Evolutionary conservation across 805 yeast genomes (phyloP).

Genomic region (Pichia eremophila): DNA sequence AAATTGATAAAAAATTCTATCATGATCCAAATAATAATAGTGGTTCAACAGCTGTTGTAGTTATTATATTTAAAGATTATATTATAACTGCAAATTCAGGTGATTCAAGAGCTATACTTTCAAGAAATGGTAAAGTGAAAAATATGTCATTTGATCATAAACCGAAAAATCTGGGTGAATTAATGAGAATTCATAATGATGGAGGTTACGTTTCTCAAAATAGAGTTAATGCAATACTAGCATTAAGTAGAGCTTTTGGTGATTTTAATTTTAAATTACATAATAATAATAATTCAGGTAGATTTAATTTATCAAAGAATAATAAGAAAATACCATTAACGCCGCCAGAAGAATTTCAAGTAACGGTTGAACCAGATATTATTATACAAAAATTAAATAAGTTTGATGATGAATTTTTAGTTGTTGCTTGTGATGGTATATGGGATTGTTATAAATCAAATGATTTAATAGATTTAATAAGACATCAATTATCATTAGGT

Average conservation of each 20-base stretch:
- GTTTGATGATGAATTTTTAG: constrained; percentile 62
- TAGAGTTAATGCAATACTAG: constrained; percentile 50
- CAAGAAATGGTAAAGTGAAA: constrained; percentile 46
- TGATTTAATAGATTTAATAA: constrained; percentile 42
- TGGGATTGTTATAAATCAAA: constrained; percentile 65
- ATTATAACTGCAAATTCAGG: constrained; percentile 63
- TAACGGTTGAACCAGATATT: constrained; percentile 72
- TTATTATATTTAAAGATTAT: constrained; percentile 33
- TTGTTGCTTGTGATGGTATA: constrained; percentile 76
- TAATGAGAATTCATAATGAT: constrained; percentile 46
- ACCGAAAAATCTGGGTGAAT: constrained; percentile 49
- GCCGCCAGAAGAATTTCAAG: constrained; percentile 66
- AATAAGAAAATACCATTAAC: constrained; percentile 22
- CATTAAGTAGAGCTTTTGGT: constrained; percentile 53
- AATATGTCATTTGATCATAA: constrained; percentile 58
- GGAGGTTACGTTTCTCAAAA: constrained; percentile 55
- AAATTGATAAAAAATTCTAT: constrained; percentile 37
- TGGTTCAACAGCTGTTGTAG: constrained; percentile 46
- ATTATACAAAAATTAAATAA: constrained; percentile 39
- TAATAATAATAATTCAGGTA: constrained; percentile 18
- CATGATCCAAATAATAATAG: constrained; percentile 30
- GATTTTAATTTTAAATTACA: constrained; percentile 49
- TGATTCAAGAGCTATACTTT: constrained; percentile 60
- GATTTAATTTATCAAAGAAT: constrained; percentile 14
- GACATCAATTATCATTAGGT: constrained; percentile 50